Percentiles rank a stretch among this genome's conserved stretches.
Conservation (phyloP, 345 rosid species). For the Physaria fendleri region DNA sequence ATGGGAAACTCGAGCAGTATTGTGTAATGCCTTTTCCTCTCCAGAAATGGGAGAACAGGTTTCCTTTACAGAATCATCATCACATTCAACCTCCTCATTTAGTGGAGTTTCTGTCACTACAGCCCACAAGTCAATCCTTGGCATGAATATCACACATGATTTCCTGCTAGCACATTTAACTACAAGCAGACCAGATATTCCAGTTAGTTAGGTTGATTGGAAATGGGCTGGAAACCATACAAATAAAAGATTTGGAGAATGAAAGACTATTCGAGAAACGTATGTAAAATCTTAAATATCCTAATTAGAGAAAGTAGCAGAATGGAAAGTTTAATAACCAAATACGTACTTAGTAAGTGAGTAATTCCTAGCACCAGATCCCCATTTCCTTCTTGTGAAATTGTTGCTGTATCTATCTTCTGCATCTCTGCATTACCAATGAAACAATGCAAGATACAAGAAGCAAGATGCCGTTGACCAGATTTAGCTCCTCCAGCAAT, state of each 20-base stretch:
- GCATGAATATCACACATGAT: constrained; percentile 71
- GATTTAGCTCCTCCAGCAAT: constrained; percentile 78
- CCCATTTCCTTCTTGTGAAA: constrained; percentile 89
- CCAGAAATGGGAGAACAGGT: constrained; percentile 25
- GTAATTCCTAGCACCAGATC: constrained; percentile 81
- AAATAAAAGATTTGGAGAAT: neutral
- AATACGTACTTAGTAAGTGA: constrained; percentile 65
- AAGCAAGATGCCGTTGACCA: constrained; percentile 91
- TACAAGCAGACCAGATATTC: constrained; percentile 38
- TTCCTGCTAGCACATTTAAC: constrained; percentile 76
- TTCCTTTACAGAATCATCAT: constrained; percentile 27
- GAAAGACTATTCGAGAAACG: neutral
- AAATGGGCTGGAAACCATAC: neutral
- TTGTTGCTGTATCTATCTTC: constrained; percentile 85
- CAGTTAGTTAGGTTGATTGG: constrained; percentile 13
- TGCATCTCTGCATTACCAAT: constrained; percentile 76
- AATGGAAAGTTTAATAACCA: neutral
- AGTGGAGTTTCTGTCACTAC: constrained; percentile 35
- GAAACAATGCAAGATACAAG: constrained; percentile 82
- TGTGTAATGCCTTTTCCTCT: constrained; percentile 26
- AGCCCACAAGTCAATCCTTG: constrained; percentile 96
- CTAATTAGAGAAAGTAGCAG: constrained; percentile 6
- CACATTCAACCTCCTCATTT: constrained; percentile 22
- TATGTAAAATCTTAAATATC: neutral
- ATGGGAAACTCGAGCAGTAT: constrained; percentile 42